Conservation (phyloP, 179 eudicot species). For the Silene coronaria region DNA sequence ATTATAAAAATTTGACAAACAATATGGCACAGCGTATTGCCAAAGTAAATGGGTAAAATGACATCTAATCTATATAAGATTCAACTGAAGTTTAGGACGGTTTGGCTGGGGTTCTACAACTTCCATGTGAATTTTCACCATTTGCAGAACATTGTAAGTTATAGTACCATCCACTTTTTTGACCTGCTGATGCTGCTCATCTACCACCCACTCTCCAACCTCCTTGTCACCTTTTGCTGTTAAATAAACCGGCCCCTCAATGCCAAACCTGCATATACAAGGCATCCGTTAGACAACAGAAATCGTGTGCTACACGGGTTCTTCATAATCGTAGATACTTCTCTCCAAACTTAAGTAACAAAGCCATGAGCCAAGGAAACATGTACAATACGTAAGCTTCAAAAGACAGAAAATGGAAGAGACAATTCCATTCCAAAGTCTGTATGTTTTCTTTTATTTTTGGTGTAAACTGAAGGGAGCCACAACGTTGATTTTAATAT, state of each 20-base stretch:
- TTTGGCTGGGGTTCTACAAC: conserved; percentile 94
- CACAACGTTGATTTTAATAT: too few species aligned
- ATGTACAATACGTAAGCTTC: not conserved
- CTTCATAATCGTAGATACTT: not conserved
- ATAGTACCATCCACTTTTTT: conserved; percentile 60
- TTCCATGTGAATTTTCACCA: conserved; percentile 75
- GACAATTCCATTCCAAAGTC: not conserved
- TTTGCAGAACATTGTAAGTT: conserved; percentile 63
- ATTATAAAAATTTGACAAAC: not conserved
- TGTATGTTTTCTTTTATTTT: too few species aligned
- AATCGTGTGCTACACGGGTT: too few species aligned
- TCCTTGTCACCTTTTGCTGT: conserved; percentile 50
- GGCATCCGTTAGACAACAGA: not conserved
- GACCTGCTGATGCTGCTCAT: conserved; percentile 78
- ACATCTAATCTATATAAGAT: conserved; percentile 27
- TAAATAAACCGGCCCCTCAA: conserved; percentile 89
- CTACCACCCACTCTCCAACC: conserved; percentile 80
- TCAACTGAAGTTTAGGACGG: conserved; percentile 83
- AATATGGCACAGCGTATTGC: not conserved
- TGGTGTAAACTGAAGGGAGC: too few species aligned
- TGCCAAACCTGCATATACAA: conserved; percentile 57
- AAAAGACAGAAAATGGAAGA: not conserved
- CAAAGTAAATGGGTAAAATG: not conserved
- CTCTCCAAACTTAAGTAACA: not conserved
- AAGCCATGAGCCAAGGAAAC: not conserved